Percentiles rank a stretch among this genome's conserved stretches.
These are phyloP conservation scores for Salix arbutifolia DNA, from an alignment of 345 rosid species.

Conservation along the genomic window DNA sequence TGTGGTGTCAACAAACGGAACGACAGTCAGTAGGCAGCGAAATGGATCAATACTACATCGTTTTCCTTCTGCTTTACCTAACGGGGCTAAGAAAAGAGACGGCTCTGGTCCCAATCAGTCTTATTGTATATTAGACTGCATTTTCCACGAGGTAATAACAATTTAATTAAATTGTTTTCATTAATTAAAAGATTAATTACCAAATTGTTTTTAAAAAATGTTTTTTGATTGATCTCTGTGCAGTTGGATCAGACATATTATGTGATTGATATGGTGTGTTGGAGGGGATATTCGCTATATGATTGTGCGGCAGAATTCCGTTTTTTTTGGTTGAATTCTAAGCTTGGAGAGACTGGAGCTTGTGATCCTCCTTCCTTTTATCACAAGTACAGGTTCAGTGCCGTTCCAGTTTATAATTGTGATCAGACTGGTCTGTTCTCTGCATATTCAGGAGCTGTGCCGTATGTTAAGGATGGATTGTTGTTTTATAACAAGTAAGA, in stretches of 20 bases:
- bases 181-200: too few species aligned
- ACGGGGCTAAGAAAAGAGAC: slow-evolving; percentile 66
- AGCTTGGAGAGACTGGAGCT: slow-evolving; percentile 86
- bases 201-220: neutral
- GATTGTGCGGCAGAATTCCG: slow-evolving; percentile 92
- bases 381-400: slow-evolving; percentile 65
- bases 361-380: slow-evolving; percentile 64
- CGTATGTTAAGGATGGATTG: slow-evolving; percentile 83
- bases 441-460: slow-evolving; percentile 53
- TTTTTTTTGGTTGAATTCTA: slow-evolving; percentile 85
- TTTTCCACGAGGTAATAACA: slow-evolving; percentile 76
- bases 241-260: slow-evolving; percentile 87
- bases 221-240: slow-evolving; percentile 13
- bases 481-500: slow-evolving; percentile 89
- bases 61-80: slow-evolving; percentile 81
- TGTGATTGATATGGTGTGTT: slow-evolving; percentile 89
- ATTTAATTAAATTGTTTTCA: neutral
- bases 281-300: slow-evolving; percentile 84
- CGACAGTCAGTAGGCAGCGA: slow-evolving; percentile 69
- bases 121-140: slow-evolving; percentile 84
- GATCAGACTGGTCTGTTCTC: slow-evolving; percentile 65
- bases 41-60: slow-evolving; percentile 73
- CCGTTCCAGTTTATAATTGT: slow-evolving; percentile 59
- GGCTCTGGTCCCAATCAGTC: slow-evolving; percentile 63
- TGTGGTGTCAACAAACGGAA: slow-evolving; percentile 75